A percentile compares a stretch with the other conserved stretches of the same genome.
These are phyloP conservation scores for Botrytis byssoidea DNA, from an alignment of 2,329 filamentous ascomycete genomes.

Conservation along the genomic window DNA sequence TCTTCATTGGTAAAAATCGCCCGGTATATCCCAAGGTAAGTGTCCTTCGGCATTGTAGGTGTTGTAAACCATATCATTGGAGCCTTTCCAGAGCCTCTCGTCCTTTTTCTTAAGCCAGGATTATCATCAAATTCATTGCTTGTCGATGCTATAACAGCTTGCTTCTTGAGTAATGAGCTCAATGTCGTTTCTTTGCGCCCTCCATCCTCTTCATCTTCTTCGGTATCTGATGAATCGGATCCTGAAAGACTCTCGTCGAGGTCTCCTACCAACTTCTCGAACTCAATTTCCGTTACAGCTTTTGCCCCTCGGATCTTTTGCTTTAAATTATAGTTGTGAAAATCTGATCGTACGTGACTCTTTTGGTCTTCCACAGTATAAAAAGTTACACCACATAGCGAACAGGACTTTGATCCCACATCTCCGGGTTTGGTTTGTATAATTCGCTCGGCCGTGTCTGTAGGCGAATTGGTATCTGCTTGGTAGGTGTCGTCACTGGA, in stretches of 20 bases:
- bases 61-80: constrained; percentile 86
- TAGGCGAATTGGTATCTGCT: constrained; percentile 27
- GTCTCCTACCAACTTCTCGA: constrained; percentile 80
- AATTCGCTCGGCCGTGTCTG: constrained; percentile 40
- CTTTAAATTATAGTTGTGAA: constrained; percentile 93
- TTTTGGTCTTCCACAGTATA: constrained; percentile 75
- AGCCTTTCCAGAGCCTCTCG: constrained; percentile 60
- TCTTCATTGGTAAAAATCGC: constrained; percentile 75
- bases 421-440: constrained; percentile 40
- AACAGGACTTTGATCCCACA: constrained; percentile 71
- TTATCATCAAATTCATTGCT: constrained; percentile 48
- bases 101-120: constrained; percentile 48
- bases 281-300: constrained; percentile 75
- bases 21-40: constrained; percentile 81
- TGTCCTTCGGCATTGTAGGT: constrained; percentile 69
- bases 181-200: constrained; percentile 67
- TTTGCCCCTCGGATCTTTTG: constrained; percentile 75
- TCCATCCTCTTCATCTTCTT: constrained; percentile 59
- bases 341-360: constrained; percentile 81
- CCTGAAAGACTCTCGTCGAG: constrained; percentile 92
- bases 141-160: constrained; percentile 66
- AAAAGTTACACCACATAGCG: constrained; percentile 74
- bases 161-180: constrained; percentile 74
- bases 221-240: constrained; percentile 69
- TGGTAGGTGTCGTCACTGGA: constrained; percentile 29